Conservation (phyloP, 306 rosid genomes). For the Gleditsia sinensis region DNA sequence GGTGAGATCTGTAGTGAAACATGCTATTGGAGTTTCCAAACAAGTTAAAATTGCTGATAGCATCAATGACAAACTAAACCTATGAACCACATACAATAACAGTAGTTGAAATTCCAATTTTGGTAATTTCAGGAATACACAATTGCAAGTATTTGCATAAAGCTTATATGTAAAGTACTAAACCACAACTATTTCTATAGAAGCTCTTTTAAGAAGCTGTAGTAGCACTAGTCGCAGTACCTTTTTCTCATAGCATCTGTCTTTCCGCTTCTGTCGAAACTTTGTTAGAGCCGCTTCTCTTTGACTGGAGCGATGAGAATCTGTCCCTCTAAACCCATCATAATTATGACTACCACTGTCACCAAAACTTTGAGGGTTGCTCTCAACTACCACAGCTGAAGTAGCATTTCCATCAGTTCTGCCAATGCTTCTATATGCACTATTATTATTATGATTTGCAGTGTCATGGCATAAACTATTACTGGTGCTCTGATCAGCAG, state of each 20-base stretch:
- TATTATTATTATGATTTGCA: slow-evolving; percentile 25
- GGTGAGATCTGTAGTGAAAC: background rate
- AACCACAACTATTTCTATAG: too few relatives aligned
- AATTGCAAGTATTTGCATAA: slow-evolving; percentile 12
- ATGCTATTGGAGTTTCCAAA: background rate
- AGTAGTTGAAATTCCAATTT: background rate
- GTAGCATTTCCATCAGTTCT: slow-evolving; percentile 52
- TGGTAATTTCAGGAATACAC: slow-evolving; percentile 8
- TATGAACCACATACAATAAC: slow-evolving; percentile 2
- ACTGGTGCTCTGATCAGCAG: slow-evolving; percentile 41
- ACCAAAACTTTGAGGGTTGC: slow-evolving; percentile 38
- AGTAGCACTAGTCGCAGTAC: slow-evolving; percentile 37
- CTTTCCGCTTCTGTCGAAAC: slow-evolving; percentile 73
- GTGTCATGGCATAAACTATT: slow-evolving; percentile 43
- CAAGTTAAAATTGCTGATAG: background rate
- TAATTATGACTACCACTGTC: slow-evolving; percentile 28
- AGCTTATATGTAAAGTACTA: too few relatives aligned
- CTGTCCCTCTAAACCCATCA: slow-evolving; percentile 44
- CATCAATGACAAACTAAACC: background rate
- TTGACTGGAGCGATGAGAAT: slow-evolving; percentile 47
- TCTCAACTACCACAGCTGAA: slow-evolving; percentile 35
- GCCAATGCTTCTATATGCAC: slow-evolving; percentile 42
- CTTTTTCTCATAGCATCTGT: slow-evolving; percentile 74
- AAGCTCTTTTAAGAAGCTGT: slow-evolving; percentile 4
- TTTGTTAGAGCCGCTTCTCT: slow-evolving; percentile 81